These are phyloP conservation scores for Pseudonitzschia pungens DNA, from an alignment of 108 stramenopile species.

Conservation along the genomic window DNA sequence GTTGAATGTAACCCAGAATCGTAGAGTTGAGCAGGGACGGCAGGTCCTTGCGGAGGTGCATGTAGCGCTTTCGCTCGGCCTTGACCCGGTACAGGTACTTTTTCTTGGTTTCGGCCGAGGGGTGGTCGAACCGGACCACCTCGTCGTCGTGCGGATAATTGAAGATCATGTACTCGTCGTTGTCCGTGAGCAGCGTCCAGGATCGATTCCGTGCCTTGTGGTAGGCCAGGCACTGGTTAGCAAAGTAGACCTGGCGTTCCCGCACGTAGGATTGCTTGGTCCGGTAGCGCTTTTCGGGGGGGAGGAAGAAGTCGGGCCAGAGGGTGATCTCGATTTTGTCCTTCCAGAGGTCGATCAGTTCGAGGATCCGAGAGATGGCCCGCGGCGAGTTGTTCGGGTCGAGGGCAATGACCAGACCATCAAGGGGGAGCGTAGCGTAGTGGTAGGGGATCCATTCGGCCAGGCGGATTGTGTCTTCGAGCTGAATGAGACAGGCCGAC, in stretches of 20 bases:
- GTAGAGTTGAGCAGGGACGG: neutral
- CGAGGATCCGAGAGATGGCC: neutral
- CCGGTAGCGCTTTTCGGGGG: neutral
- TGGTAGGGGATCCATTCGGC: slow-evolving; percentile 10
- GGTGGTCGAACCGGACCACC: neutral
- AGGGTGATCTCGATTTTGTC: neutral
- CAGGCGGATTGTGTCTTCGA: slow-evolving; percentile 5
- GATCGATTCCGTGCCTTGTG: neutral
- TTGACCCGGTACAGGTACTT: neutral
- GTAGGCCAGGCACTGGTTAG: neutral
- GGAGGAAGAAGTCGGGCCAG: neutral
- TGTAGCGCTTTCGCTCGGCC: neutral
- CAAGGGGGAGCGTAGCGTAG: neutral
- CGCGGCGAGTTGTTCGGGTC: neutral
- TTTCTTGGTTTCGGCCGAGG: neutral
- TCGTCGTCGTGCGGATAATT: slow-evolving; percentile 22
- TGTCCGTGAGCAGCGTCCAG: slow-evolving; percentile 38
- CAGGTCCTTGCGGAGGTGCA: neutral
- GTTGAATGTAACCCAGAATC: neutral
- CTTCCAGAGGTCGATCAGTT: neutral
- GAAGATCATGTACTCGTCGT: slow-evolving; percentile 30
- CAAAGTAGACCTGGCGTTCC: slow-evolving; percentile 4
- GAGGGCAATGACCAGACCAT: neutral
- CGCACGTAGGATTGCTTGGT: neutral
- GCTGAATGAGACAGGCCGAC: neutral